These are phyloP conservation scores for Malassezia vespertilionis DNA, from an alignment of 1,284 basidiomycete species.

Conservation along the genomic window DNA sequence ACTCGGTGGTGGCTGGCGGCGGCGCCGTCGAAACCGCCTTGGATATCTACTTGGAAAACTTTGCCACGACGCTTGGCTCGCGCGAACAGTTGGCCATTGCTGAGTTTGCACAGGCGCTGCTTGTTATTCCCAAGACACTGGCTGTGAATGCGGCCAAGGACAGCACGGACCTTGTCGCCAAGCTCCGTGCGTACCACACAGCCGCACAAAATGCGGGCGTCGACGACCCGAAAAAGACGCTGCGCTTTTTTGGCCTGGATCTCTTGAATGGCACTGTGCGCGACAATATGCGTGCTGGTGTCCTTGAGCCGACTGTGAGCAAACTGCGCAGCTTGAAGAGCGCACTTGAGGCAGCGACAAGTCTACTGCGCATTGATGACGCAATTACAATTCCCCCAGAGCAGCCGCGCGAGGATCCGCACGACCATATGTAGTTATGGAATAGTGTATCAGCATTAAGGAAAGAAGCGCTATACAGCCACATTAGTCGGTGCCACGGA, in stretches of 20 bases:
- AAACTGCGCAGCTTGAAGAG: constrained; percentile 94
- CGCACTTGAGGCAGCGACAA: constrained; percentile 91
- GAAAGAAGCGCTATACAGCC: background rate
- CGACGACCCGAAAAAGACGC: constrained; percentile 82
- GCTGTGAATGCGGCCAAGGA: constrained; percentile 98
- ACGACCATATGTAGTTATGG: constrained; percentile 39
- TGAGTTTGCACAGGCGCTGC: constrained; percentile 84
- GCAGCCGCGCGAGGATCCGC: constrained; percentile 40
- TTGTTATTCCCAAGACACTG: constrained; percentile 87
- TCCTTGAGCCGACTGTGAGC: constrained; percentile 90
- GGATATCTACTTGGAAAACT: constrained; percentile 97
- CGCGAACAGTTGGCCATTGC: constrained; percentile 97
- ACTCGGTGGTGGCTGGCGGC: constrained; percentile 88
- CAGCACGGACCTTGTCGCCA: constrained; percentile 92
- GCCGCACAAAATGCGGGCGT: constrained; percentile 79
- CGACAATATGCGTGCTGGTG: constrained; percentile 84
- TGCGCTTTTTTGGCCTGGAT: constrained; percentile 89
- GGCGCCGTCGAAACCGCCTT: constrained; percentile 94
- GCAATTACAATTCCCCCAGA: constrained; percentile 44
- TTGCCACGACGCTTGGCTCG: constrained; percentile 86
- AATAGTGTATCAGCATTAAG: no score
- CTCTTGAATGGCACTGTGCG: constrained; percentile 84
- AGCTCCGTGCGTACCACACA: constrained; percentile 87
- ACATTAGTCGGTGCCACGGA: background rate
- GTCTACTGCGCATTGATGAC: constrained; percentile 88